Evolutionary conservation across 352 stramenopile genomes (phyloP), one percentile per base, ranked within the genome.

Genomic region (Thalassiosira pacifica): DNA sequence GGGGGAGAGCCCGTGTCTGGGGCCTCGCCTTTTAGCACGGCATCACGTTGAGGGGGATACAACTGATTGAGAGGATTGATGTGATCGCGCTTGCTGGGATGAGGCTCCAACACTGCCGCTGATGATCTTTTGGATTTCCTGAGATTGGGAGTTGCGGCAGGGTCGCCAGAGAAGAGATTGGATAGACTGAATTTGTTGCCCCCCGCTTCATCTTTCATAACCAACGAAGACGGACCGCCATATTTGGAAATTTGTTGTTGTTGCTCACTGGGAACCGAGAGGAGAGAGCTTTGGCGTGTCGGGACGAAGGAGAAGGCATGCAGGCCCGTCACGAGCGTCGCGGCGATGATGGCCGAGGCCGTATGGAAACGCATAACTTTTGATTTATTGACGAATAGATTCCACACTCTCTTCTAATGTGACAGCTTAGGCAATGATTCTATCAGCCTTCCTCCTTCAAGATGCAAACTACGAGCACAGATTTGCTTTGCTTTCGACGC

Each of bases 11-110:
- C 24, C 13, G 66, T n/a, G n/a, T n/a, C 13, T 5, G 76, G 27
- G 0, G 57, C 19, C n/a, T 22, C 24, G 11, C 10, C 40, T 9
- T 19, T n/a, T n/a, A 53, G 53, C 31, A 86, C 42, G 22, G 26
- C 48, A 2, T 68, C 32, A 13, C 72, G 37, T 29, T 80, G 83
- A 71, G 84, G 78, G 5, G 88, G 88, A 80, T 89, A 85, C 13
- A 95, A 63, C 48, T 78, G 74, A 81, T 95, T 95, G 11, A 95
- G 68, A 11, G 91, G 90, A 63, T 90, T 93, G 82, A 95, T 93
- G 64, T 95, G 91, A 37, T 86, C 65, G 2, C 90, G 79, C 13
- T 90, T 83, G 70, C 81, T 92, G 4, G 91, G 91, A 61, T 95
- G 91, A 24, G 88, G 85, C 75, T 93, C 88, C 53, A 93, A 53